These are phyloP conservation scores for Chaetomium olivaceum DNA, from an alignment of 2,329 filamentous ascomycete species.

Conservation along the genomic window DNA sequence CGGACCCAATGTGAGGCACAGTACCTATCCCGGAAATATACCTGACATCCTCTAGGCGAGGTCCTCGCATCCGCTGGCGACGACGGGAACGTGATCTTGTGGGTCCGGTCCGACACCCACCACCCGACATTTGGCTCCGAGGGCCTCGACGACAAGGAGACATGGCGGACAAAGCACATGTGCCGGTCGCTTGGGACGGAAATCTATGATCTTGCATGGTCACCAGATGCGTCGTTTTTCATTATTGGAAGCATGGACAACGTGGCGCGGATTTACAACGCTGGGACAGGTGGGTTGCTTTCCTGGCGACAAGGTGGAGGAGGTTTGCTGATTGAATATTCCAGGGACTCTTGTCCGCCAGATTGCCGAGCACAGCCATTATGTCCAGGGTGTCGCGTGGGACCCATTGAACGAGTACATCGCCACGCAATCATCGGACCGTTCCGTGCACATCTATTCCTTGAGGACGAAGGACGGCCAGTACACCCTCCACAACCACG, in stretches of 20 bases:
- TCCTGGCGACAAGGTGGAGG: too few relatives aligned
- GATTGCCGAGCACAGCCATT: slow-evolving; percentile 96
- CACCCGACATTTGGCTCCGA: slow-evolving; percentile 75
- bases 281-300: slow-evolving; percentile 68
- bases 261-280: slow-evolving; percentile 94
- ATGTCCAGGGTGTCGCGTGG: slow-evolving; percentile 97
- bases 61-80: slow-evolving; percentile 92
- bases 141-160: slow-evolving; percentile 87
- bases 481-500: slow-evolving; percentile 69
- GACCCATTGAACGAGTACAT: slow-evolving; percentile 98
- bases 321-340: slow-evolving; percentile 22
- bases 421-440: slow-evolving; percentile 95
- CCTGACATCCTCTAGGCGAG: slow-evolving; percentile 62
- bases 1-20: neutral
- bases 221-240: slow-evolving; percentile 92
- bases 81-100: slow-evolving; percentile 94
- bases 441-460: slow-evolving; percentile 96
- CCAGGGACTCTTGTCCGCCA: slow-evolving; percentile 72
- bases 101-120: slow-evolving; percentile 83
- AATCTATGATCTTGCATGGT: slow-evolving; percentile 98
- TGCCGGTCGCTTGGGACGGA: slow-evolving; percentile 91
- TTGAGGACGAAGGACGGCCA: slow-evolving; percentile 95
- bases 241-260: slow-evolving; percentile 99
- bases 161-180: slow-evolving; percentile 97
- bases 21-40: neutral